Percentiles rank a stretch among this genome's conserved stretches.
Evolutionary conservation across 495 filamentous ascomycete genomes (phyloP).

Genomic region (Talaromyces liani): DNA sequence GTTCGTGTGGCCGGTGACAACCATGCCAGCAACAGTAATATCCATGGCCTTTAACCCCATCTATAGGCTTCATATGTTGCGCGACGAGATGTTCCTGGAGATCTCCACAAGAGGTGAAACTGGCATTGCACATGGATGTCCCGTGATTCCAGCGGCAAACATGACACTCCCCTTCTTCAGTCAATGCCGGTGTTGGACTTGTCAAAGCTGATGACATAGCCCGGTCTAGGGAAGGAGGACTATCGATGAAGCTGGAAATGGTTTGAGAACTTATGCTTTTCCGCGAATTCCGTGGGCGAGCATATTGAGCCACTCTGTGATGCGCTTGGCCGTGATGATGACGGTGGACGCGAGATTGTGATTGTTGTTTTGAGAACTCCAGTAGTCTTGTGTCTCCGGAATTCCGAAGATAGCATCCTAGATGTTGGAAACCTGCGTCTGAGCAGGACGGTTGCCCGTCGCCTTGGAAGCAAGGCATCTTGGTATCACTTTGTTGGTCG

Average conservation of each 20-base stretch:
- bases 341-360: constrained; percentile 26
- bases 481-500: neutral
- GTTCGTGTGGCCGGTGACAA: constrained; percentile 37
- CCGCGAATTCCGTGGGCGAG: constrained; percentile 28
- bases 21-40: constrained; percentile 44
- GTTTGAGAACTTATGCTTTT: constrained; percentile 37
- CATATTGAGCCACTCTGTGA: constrained; percentile 24
- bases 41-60: constrained; percentile 37
- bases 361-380: constrained; percentile 4
- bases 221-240: constrained; percentile 36
- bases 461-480: constrained; percentile 6
- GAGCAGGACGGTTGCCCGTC: constrained; percentile 6
- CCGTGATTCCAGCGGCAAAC: constrained; percentile 36
- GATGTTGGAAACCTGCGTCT: constrained; percentile 7
- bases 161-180: constrained; percentile 26
- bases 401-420: constrained; percentile 5
- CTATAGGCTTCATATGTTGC: constrained; percentile 32
- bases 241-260: constrained; percentile 33
- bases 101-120: constrained; percentile 26
- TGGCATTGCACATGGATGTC: constrained; percentile 25
- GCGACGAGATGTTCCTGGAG: constrained; percentile 38
- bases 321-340: constrained; percentile 30
- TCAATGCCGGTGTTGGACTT: constrained; percentile 33
- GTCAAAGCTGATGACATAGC: constrained; percentile 32
- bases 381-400: constrained; percentile 5